Evolutionary conservation across 2,329 filamentous ascomycete species (phyloP).

Genomic region (Alternaria gaisen): DNA sequence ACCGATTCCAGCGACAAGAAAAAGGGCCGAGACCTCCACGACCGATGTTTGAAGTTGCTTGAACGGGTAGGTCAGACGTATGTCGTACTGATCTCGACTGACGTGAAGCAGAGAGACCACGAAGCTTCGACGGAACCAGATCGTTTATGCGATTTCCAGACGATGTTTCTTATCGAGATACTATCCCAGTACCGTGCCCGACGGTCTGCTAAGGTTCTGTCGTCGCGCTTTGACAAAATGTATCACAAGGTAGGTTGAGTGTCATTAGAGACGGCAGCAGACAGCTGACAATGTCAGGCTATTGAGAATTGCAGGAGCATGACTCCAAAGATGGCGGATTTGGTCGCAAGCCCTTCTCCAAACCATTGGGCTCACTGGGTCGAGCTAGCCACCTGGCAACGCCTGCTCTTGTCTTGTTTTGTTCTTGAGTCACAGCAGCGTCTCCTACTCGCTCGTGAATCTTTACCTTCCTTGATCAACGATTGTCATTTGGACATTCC

Average conservation of each 20-base stretch:
- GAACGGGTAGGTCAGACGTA: conserved; percentile 37
- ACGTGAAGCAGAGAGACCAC: conserved; percentile 38
- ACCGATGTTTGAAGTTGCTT: conserved; percentile 54
- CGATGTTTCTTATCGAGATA: conserved; percentile 55
- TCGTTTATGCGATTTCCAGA: conserved; percentile 55
- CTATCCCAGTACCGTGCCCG: conserved; percentile 54
- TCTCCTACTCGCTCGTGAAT: conserved; percentile 39
- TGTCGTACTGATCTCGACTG: conserved; percentile 14
- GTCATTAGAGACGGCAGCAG: background rate
- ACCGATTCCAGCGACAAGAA: conserved; percentile 44
- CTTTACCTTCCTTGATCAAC: conserved; percentile 27
- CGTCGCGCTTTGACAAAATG: conserved; percentile 49
- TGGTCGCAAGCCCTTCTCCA: conserved; percentile 24
- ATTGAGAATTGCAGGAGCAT: conserved; percentile 28
- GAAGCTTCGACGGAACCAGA: conserved; percentile 37
- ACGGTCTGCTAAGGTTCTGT: conserved; percentile 49
- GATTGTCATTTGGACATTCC: conserved; percentile 47
- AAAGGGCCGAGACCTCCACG: conserved; percentile 52
- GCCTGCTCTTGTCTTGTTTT: conserved; percentile 54
- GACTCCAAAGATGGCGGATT: conserved; percentile 28
- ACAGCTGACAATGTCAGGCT: conserved; percentile 31
- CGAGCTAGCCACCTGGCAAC: conserved; percentile 42
- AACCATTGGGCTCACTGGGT: conserved; percentile 48
- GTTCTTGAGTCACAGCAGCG: conserved; percentile 54
- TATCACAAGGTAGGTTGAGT: conserved; percentile 44